phyloP scores from a whole-genome alignment of 306 rosid genomes.

The Vicia faba region DNA sequence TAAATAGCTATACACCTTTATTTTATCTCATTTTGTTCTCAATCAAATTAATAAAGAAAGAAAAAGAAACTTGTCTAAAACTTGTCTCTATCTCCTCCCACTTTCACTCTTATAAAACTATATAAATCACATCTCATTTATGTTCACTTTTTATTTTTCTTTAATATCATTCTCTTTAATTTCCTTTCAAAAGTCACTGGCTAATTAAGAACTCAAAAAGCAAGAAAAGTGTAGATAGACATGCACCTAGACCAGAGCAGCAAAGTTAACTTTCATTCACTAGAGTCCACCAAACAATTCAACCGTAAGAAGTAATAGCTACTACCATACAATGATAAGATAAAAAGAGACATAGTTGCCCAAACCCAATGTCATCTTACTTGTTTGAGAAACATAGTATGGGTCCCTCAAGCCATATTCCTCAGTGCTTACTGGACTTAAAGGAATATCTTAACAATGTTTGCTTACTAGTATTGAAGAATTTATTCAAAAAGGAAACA shows the following conservation, averaged over 20 bases:
- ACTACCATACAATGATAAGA: neutral
- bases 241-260: neutral
- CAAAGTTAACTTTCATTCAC: neutral
- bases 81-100: neutral
- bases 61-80: too few relatives aligned
- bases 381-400: neutral
- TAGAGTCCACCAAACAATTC: neutral
- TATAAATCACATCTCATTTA: neutral
- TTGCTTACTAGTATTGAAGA: neutral
- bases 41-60: neutral
- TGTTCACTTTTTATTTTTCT: neutral
- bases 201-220: neutral
- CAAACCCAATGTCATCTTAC: neutral
- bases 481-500: too few relatives aligned
- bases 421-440: constrained; percentile 6
- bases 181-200: neutral
- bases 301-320: neutral
- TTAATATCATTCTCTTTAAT: neutral
- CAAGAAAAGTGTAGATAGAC: neutral
- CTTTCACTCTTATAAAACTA: neutral
- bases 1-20: neutral
- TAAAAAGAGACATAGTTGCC: neutral
- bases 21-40: neutral
- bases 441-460: neutral
- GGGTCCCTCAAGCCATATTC: constrained; percentile 29